A percentile compares a stretch with the other conserved stretches of the same genome.
Evolutionary conservation across 1,284 basidiomycete species (phyloP).

Genomic region (Agaricales sp.): DNA sequence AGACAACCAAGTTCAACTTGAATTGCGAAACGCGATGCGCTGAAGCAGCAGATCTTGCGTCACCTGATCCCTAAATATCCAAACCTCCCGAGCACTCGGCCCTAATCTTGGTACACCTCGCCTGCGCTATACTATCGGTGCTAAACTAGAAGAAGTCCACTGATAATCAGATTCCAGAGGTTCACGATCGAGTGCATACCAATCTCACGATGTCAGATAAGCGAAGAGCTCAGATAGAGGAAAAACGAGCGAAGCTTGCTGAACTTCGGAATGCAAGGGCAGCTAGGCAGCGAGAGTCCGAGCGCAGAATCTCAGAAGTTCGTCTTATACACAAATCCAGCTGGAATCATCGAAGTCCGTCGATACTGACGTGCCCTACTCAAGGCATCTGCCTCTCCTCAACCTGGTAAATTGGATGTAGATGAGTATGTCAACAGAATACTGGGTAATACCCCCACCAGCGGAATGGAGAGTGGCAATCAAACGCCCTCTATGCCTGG

Average conservation of each 20-base stretch:
- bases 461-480: conserved; percentile 39
- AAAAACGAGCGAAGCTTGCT: conserved; percentile 82
- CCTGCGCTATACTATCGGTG: too few species aligned
- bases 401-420: conserved; percentile 37
- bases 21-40: too few species aligned
- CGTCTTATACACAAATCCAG: conserved; percentile 8
- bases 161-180: too few species aligned
- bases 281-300: conserved; percentile 53
- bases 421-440: conserved; percentile 58
- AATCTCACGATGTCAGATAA: conserved; percentile 35
- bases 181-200: too few species aligned
- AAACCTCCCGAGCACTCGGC: too few species aligned
- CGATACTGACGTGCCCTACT: background rate
- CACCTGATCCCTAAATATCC: too few species aligned
- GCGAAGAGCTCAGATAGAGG: conserved; percentile 74
- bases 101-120: too few species aligned
- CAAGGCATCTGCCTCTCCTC: conserved; percentile 13
- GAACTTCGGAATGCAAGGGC: conserved; percentile 69
- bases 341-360: too few species aligned
- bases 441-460: conserved; percentile 28
- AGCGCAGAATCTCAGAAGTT: conserved; percentile 40
- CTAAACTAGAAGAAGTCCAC: too few species aligned
- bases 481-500: conserved; percentile 63
- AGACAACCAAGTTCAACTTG: background rate
- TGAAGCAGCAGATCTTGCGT: too few species aligned